A percentile compares a stretch with the other conserved stretches of the same genome.
These are phyloP conservation scores for Apiotrichum porosum DNA, from an alignment of 1,284 basidiomycete genomes.

Conservation along the genomic window DNA sequence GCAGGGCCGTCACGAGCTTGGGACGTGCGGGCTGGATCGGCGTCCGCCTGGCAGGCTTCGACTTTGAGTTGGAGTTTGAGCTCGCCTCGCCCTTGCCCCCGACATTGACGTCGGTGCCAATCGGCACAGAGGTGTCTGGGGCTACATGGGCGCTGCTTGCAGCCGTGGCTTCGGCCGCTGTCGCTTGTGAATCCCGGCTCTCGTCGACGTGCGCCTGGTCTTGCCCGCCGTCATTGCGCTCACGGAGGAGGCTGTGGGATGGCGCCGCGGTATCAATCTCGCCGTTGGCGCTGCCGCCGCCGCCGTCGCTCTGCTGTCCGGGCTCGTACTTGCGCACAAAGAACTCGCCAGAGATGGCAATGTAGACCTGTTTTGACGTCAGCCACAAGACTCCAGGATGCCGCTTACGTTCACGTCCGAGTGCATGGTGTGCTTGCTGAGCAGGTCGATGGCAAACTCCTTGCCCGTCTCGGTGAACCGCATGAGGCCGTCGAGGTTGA, in stretches of 20 bases:
- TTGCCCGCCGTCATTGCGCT: too few relatives aligned
- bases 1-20: neutral
- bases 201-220: too few relatives aligned
- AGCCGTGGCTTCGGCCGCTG: too few relatives aligned
- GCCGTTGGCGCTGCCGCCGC: slow-evolving; percentile 7
- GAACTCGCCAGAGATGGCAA: slow-evolving; percentile 44
- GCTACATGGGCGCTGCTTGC: too few relatives aligned
- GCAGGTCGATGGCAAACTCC: slow-evolving; percentile 53
- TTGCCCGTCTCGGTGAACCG: slow-evolving; percentile 55
- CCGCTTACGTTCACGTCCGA: slow-evolving; percentile 50
- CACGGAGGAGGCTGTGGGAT: slow-evolving; percentile 5
- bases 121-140: too few relatives aligned
- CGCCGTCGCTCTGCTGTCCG: neutral
- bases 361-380: slow-evolving; percentile 35
- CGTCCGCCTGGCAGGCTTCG: too few relatives aligned
- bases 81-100: too few relatives aligned
- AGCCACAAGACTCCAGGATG: neutral
- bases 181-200: too few relatives aligned
- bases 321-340: slow-evolving; percentile 14
- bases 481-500: slow-evolving; percentile 52
- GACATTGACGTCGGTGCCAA: too few relatives aligned
- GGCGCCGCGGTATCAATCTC: slow-evolving; percentile 30
- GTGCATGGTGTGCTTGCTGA: slow-evolving; percentile 57
- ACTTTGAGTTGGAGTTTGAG: too few relatives aligned
- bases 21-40: too few relatives aligned